These are phyloP conservation scores for button mushroom (Agaricus bisporus) DNA, from an alignment of 768 basidiomycete species.

Conservation along the genomic window DNA sequence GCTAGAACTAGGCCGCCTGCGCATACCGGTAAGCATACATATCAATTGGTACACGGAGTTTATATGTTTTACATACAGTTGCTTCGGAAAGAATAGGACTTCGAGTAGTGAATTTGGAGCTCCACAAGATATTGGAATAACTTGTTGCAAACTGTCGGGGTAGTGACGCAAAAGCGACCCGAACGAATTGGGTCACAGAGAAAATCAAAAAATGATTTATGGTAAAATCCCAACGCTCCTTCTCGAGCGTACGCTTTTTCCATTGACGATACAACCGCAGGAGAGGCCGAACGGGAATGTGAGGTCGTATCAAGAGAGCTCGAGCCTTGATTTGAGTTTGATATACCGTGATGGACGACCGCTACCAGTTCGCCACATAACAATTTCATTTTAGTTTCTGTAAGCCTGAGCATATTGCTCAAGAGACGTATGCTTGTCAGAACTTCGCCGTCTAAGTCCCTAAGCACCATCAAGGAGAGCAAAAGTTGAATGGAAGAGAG, in stretches of 20 bases:
- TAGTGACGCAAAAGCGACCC: background rate
- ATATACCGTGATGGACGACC: too few relatives aligned
- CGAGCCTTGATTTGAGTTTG: too few relatives aligned
- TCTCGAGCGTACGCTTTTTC: background rate
- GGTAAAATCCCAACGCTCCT: background rate
- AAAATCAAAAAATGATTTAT: background rate
- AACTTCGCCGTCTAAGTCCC: background rate
- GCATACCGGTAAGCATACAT: background rate
- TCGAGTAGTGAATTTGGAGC: background rate
- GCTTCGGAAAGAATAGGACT: background rate
- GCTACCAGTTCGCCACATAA: background rate
- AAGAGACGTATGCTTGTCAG: background rate
- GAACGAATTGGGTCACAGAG: background rate
- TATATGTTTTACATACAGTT: background rate
- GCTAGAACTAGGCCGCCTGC: background rate
- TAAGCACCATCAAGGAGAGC: background rate
- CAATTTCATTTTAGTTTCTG: background rate
- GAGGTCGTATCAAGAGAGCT: too few relatives aligned
- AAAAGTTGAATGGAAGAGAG: background rate
- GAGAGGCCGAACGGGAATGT: too few relatives aligned
- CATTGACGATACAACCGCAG: fast-evolving
- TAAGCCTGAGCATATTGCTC: background rate
- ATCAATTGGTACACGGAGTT: too few relatives aligned
- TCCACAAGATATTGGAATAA: background rate
- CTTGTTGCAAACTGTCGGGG: background rate